Percentiles rank a stretch among this genome's conserved stretches.
phyloP scores from a whole-genome alignment of 2,329 filamentous ascomycete species.

The Colletotrichum lindemuthianum region DNA sequence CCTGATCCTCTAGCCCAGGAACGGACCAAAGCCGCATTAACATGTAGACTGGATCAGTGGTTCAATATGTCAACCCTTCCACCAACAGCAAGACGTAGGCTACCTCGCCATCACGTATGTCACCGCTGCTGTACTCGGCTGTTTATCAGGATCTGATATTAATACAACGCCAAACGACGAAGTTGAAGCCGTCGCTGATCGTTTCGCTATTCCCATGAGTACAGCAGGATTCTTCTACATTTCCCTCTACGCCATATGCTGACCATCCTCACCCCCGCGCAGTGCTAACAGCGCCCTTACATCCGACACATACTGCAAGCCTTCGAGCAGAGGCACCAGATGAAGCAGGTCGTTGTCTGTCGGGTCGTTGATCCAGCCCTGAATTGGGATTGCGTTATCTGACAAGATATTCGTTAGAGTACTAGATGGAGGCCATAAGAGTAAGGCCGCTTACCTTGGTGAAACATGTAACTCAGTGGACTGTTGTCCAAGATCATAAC shows the following conservation, averaged over 20 bases:
- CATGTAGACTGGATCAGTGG: neutral
- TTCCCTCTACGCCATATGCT: constrained; percentile 58
- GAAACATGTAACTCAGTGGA: constrained; percentile 97
- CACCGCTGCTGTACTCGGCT: neutral
- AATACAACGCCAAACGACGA: constrained; percentile 31
- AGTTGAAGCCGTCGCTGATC: constrained; percentile 30
- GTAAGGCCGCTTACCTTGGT: constrained; percentile 76
- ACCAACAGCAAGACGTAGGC: no score
- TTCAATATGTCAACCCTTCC: no score
- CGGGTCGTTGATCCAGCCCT: constrained; percentile 99
- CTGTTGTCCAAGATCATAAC: constrained; percentile 99
- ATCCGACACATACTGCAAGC: constrained; percentile 95
- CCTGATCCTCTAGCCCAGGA: constrained; percentile 8
- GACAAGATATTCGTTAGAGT: constrained; percentile 7
- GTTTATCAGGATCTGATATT: constrained; percentile 27
- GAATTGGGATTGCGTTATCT: constrained; percentile 99
- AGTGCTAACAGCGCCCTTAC: constrained; percentile 90
- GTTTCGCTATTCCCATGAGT: constrained; percentile 29
- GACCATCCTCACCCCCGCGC: constrained; percentile 83
- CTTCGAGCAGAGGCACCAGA: constrained; percentile 90
- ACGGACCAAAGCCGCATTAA: constrained; percentile 5
- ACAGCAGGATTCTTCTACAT: constrained; percentile 26
- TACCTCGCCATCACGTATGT: neutral
- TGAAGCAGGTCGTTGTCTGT: constrained; percentile 96
- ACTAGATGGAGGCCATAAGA: neutral